Evolutionary conservation across 768 basidiomycete species (phyloP).

Genomic region (Leccinum arenicola): DNA sequence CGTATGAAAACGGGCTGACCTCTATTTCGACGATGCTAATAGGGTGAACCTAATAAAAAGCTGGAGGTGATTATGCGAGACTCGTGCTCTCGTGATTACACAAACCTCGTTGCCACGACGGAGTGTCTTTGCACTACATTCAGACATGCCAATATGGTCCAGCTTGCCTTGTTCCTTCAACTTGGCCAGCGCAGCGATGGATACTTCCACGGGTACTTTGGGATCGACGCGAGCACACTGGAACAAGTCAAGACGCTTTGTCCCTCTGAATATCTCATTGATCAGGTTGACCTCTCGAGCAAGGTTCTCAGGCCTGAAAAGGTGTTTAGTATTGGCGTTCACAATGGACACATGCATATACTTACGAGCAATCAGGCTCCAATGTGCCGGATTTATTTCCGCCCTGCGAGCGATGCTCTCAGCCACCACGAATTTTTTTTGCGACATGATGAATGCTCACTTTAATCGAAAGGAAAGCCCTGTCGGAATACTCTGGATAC

Average conservation of each 20-base stretch:
- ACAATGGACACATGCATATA: neutral
- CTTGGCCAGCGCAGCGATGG: conserved; percentile 39
- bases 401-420: conserved; percentile 35
- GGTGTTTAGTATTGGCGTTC: neutral
- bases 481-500: conserved; percentile 35
- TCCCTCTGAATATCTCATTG: conserved; percentile 45
- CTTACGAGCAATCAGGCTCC: conserved; percentile 31
- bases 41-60: conserved; percentile 42
- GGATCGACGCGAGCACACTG: conserved; percentile 50
- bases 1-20: conserved; percentile 59
- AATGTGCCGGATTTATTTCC: neutral
- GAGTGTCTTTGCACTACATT: conserved; percentile 50
- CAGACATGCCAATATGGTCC: conserved; percentile 58
- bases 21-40: conserved; percentile 67
- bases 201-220: conserved; percentile 44
- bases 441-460: conserved; percentile 6
- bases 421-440: conserved; percentile 31
- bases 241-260: conserved; percentile 60
- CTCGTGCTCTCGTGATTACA: neutral
- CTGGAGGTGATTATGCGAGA: neutral
- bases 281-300: conserved; percentile 44
- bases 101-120: conserved; percentile 32
- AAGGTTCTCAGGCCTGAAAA: conserved; percentile 37
- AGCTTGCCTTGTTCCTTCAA: conserved; percentile 35
- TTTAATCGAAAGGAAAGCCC: conserved; percentile 36